Evolutionary conservation across 2,329 filamentous ascomycete genomes (phyloP).

Genomic region (Dothistroma septosporum): DNA sequence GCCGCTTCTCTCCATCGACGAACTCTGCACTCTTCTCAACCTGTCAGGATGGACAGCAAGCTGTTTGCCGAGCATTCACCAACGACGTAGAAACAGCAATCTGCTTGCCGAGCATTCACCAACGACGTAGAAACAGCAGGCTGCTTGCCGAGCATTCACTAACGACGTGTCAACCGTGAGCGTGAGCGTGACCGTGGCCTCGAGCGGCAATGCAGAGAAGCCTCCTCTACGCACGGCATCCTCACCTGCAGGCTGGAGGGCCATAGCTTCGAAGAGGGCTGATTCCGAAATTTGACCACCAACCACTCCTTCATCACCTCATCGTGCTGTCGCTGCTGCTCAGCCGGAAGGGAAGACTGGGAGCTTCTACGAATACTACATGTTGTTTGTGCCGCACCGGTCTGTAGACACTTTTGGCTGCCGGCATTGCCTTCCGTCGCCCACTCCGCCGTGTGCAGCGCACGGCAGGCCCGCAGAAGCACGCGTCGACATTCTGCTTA

Average conservation of each 20-base stretch:
- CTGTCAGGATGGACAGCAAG: not conserved
- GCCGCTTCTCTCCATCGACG: not conserved
- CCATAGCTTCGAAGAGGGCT: not conserved
- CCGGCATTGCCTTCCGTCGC: not conserved
- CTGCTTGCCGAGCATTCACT: not conserved
- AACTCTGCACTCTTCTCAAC: not conserved
- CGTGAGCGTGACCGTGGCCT: too few relatives aligned
- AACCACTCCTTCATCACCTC: not conserved
- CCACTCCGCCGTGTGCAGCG: not conserved
- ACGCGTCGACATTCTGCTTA: slow-evolving; percentile 4
- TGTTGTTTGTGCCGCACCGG: slow-evolving; percentile 1
- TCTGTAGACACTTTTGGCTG: too few relatives aligned
- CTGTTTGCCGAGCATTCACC: not conserved
- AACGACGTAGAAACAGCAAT: not conserved
- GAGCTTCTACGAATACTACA: too few relatives aligned
- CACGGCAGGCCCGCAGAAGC: not conserved
- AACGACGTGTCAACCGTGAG: not conserved
- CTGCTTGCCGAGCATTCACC: not conserved
- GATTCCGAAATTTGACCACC: not conserved
- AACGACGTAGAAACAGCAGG: not conserved
- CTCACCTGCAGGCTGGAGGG: slow-evolving; percentile 2
- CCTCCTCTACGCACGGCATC: not conserved
- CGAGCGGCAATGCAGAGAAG: not conserved
- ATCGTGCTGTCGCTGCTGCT: not conserved
- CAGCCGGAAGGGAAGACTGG: not conserved